Percentiles rank a stretch among this genome's conserved stretches.
Conservation (phyloP, 345 rosid species). For the Odontarrhena argentea region DNA sequence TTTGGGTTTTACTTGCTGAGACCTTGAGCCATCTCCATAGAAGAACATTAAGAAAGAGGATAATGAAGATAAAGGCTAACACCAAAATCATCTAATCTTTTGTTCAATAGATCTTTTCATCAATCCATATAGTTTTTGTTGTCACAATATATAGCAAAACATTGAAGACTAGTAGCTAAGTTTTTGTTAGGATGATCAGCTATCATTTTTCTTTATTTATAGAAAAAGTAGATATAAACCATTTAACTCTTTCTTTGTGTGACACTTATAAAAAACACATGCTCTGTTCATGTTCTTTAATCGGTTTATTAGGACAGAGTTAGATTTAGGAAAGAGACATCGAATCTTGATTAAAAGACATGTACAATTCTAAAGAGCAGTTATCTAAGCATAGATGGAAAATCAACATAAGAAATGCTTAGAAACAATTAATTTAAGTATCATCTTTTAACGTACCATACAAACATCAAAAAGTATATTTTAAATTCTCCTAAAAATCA, state of each 20-base stretch:
- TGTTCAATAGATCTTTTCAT: background rate
- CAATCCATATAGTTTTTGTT: background rate
- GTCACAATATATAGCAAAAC: slow-evolving; percentile 31
- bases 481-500: too few relatives aligned
- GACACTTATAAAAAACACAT: slow-evolving; percentile 24
- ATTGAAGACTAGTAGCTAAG: slow-evolving; percentile 34
- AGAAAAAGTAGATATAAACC: background rate
- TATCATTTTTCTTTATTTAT: background rate
- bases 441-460: too few relatives aligned
- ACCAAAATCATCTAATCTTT: slow-evolving; percentile 27
- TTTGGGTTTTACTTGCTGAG: slow-evolving; percentile 25
- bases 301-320: slow-evolving; percentile 35
- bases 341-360: slow-evolving; percentile 5
- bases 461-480: too few relatives aligned
- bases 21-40: slow-evolving; percentile 37
- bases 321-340: slow-evolving; percentile 31
- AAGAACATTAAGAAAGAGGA: slow-evolving; percentile 34
- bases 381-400: background rate
- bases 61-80: slow-evolving; percentile 18
- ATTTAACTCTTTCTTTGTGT: slow-evolving; percentile 40
- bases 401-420: too few relatives aligned
- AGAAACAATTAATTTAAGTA: too few relatives aligned
- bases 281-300: slow-evolving; percentile 39
- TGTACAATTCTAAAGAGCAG: slow-evolving; percentile 6
- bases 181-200: slow-evolving; percentile 23